A percentile compares a stretch with the other conserved stretches of the same genome.
phyloP scores from a whole-genome alignment of 2,329 filamentous ascomycete species.

The Xylariaceae sp. region DNA sequence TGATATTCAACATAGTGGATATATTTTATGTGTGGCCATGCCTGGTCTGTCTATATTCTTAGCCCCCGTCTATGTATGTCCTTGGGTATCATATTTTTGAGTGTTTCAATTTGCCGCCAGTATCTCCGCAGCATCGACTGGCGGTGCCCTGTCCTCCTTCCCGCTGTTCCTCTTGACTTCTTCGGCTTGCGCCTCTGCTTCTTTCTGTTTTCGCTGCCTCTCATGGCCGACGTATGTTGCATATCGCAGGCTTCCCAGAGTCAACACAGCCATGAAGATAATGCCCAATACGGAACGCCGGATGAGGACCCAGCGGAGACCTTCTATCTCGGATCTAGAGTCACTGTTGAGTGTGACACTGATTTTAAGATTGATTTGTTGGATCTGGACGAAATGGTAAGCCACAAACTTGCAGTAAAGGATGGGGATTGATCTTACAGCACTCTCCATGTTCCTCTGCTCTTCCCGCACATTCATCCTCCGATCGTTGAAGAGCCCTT shows the following conservation, averaged over 20 bases:
- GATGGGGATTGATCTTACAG: conserved; percentile 47
- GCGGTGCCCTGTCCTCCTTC: conserved; percentile 42
- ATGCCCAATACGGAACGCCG: conserved; percentile 61
- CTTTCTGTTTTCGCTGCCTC: conserved; percentile 45
- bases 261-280: conserved; percentile 61
- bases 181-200: conserved; percentile 43
- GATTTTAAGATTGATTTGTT: conserved; percentile 96
- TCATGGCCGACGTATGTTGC: conserved; percentile 53
- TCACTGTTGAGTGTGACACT: conserved; percentile 86
- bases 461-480: conserved; percentile 89
- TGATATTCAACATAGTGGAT: conserved; percentile 1
- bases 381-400: conserved; percentile 55
- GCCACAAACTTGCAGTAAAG: conserved; percentile 1
- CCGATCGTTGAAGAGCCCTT: conserved; percentile 92
- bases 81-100: conserved; percentile 25
- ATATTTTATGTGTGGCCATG: background rate
- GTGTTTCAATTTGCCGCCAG: conserved; percentile 49
- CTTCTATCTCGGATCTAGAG: conserved; percentile 86
- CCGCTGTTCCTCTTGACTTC: conserved; percentile 41
- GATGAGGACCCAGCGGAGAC: conserved; percentile 79
- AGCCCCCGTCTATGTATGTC: conserved; percentile 21
- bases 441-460: conserved; percentile 78
- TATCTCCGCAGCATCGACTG: conserved; percentile 54
- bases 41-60: conserved; percentile 5
- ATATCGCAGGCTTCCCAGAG: conserved; percentile 57